Evolutionary conservation across 495 filamentous ascomycete species (phyloP).

Genomic region (Lasiosphaeria miniovina): DNA sequence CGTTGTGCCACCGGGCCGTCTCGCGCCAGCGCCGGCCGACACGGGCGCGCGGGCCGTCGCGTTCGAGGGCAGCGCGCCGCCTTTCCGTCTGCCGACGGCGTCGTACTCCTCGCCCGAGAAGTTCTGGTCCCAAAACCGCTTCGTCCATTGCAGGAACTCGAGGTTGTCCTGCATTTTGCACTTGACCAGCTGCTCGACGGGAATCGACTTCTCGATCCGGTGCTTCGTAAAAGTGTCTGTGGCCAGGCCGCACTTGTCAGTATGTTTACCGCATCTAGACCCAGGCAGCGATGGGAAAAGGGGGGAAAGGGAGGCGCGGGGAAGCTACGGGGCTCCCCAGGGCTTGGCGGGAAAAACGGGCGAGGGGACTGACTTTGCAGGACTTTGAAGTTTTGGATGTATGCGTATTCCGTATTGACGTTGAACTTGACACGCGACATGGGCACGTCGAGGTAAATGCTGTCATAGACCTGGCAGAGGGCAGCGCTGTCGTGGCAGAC

Average conservation of each 20-base stretch:
- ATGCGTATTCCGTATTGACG: conserved; percentile 93
- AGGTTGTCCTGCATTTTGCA: conserved; percentile 99
- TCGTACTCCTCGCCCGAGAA: conserved; percentile 97
- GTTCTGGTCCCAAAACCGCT: conserved; percentile 97
- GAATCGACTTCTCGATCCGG: conserved; percentile 79
- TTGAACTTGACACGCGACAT: conserved; percentile 98
- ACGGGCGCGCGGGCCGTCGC: conserved; percentile 45
- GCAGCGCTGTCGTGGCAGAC: conserved; percentile 64
- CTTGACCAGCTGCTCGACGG: conserved; percentile 84
- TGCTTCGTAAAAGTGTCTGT: conserved; percentile 81
- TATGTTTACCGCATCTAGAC: background rate
- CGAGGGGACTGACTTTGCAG: conserved; percentile 71
- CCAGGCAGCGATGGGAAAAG: background rate
- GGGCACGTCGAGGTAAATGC: conserved; percentile 92
- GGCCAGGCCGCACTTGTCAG: conserved; percentile 20
- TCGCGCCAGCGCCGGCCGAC: conserved; percentile 43
- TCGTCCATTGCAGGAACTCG: conserved; percentile 96
- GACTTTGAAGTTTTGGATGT: conserved; percentile 96
- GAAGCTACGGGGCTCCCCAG: background rate
- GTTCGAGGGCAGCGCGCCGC: conserved; percentile 56
- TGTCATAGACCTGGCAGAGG: conserved; percentile 95
- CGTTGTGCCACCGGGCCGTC: conserved; percentile 62
- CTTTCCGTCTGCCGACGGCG: conserved; percentile 79
- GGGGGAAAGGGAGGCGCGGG: conserved; percentile 7
- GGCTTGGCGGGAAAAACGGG: background rate